Evolutionary conservation across 495 filamentous ascomycete species (phyloP), one percentile per base, ranked within the genome.

Genomic region (Penicillium soppii): DNA sequence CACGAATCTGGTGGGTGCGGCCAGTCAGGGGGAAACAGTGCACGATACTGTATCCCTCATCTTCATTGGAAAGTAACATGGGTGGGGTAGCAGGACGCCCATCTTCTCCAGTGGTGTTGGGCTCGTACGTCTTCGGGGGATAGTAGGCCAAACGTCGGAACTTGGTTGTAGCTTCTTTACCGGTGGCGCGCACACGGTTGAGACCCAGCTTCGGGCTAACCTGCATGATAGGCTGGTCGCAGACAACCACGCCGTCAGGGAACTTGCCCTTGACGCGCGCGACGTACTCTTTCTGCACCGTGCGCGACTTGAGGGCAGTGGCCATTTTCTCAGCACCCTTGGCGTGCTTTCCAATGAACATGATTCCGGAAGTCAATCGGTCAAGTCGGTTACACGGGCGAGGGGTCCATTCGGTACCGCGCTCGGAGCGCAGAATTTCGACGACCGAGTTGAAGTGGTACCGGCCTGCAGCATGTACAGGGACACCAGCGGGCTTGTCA

Each of bases 121-220:
- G 48, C 17, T 59, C 54, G 30, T 55, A 23, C n/a, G 49, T 44
- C 13, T 63, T 29, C 10, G 84, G 74, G 23, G 88, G 89, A 58
- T 95, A 95, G 65, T 97, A 97, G 10, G 88, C 89, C 46, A 97
- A 69, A 32, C 89, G 82, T 52, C 86, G 88, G 74, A 98, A 98
- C 43, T 96, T 86, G 1, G 94, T 97, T 42, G 80, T 85, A 22
- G 94, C 91, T 26, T 84, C 72, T 63, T 97, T 97, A 3, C 94
- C 94, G 50, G 88, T 94, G 22, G 95, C 92, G 27, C 95, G 81
- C 22, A 97, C 92, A 30, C 92, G 78, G 61, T 98, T 98, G 45
- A 98, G 72, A 2, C 95, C 95, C 25, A 97, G 80, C 63, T 97
- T 98, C 4, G 94, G 94, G 45, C 90, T 95, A 33, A 98, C 92